Evolutionary conservation across 2,329 filamentous ascomycete genomes (phyloP).

Genomic region (Claviceps monticola): DNA sequence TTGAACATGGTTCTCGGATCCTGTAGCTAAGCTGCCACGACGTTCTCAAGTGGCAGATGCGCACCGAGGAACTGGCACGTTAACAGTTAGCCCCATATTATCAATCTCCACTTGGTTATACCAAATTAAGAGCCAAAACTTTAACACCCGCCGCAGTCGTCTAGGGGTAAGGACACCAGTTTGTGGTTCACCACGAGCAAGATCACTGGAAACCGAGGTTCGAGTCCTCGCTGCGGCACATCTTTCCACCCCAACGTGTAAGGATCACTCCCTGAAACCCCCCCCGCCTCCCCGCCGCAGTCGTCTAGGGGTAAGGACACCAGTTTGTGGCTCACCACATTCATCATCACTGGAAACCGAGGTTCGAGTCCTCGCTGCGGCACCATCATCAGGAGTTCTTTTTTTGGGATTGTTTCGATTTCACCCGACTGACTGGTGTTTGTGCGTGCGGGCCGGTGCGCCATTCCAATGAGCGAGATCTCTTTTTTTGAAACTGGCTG

Average conservation of each 20-base stretch:
- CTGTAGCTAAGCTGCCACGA: no score
- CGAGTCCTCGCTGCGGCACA: slow-evolving; percentile 16
- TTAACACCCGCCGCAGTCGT: slow-evolving; percentile 11
- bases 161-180: slow-evolving; percentile 18
- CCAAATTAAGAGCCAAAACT: background rate
- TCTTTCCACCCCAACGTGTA: background rate
- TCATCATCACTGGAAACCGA: slow-evolving; percentile 14
- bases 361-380: slow-evolving; percentile 16
- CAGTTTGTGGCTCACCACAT: slow-evolving; percentile 15
- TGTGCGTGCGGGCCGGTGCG: background rate
- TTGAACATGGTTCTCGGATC: no score
- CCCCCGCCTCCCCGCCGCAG: slow-evolving; percentile 5
- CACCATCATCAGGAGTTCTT: background rate
- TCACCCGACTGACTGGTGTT: background rate
- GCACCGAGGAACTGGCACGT: no score
- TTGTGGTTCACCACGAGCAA: slow-evolving; percentile 11
- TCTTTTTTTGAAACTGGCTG: no score
- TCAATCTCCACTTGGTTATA: background rate
- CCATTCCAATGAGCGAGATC: no score
- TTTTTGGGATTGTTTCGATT: background rate
- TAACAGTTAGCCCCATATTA: background rate
- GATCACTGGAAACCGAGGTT: slow-evolving; percentile 18
- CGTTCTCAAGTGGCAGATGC: no score
- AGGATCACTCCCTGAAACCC: no score
- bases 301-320: slow-evolving; percentile 18